A percentile compares a stretch with the other conserved stretches of the same genome.
These are phyloP conservation scores for Lathyrus aphaca DNA, from an alignment of 306 rosid genomes.

Conservation along the genomic window DNA sequence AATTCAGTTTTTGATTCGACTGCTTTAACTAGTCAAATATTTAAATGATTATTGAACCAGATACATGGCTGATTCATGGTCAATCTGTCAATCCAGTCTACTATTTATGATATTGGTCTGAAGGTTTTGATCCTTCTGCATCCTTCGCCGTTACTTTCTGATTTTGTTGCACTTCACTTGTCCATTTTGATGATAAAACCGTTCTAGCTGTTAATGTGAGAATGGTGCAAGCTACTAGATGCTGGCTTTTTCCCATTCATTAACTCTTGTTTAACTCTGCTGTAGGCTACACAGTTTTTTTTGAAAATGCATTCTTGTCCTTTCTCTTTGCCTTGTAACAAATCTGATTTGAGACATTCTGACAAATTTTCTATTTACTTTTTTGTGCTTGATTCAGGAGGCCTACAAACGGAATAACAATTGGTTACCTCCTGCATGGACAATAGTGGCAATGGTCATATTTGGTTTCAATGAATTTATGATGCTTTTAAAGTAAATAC, in stretches of 20 bases:
- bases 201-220: slow-evolving; percentile 16
- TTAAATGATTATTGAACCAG: neutral
- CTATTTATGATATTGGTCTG: slow-evolving; percentile 7
- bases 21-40: neutral
- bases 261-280: neutral
- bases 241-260: neutral
- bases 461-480: slow-evolving; percentile 90
- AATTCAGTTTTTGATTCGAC: neutral
- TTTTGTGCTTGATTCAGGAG: slow-evolving; percentile 61
- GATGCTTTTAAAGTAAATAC: slow-evolving; percentile 70
- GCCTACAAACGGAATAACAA: slow-evolving; percentile 77
- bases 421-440: slow-evolving; percentile 97
- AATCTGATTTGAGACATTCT: slow-evolving; percentile 12
- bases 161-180: slow-evolving; percentile 10
- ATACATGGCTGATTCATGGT: neutral
- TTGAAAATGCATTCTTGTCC: slow-evolving; percentile 13
- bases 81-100: neutral
- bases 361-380: neutral
- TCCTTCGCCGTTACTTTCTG: neutral
- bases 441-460: slow-evolving; percentile 67
- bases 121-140: slow-evolving; percentile 15
- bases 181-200: slow-evolving; percentile 6
- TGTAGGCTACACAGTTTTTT: neutral
- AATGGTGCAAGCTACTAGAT: slow-evolving; percentile 14
- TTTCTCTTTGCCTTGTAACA: slow-evolving; percentile 21